Percentiles rank a stretch among this genome's conserved stretches.
Evolutionary conservation across 495 filamentous ascomycete species (phyloP).

Genomic region (Penicillium canariense): DNA sequence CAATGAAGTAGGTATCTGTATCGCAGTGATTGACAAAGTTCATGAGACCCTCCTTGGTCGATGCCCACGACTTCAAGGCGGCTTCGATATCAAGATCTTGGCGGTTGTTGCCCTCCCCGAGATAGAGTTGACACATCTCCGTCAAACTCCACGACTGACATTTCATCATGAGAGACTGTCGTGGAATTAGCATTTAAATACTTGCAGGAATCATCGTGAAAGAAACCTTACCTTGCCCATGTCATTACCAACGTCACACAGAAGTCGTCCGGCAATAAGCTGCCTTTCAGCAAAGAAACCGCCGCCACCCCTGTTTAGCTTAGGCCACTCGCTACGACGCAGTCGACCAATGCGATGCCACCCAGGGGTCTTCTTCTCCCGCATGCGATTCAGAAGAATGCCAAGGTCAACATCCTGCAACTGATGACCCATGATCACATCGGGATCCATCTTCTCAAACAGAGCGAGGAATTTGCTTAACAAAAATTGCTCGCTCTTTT

Average conservation of each 20-base stretch:
- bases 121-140: conserved; percentile 92
- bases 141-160: conserved; percentile 97
- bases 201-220: not conserved
- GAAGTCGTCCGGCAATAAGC: conserved; percentile 80
- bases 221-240: conserved; percentile 70
- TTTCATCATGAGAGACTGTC: conserved; percentile 84
- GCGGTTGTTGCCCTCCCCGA: conserved; percentile 64
- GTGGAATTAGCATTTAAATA: conserved; percentile 29
- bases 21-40: conserved; percentile 92
- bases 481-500: conserved; percentile 78
- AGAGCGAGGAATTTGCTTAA: conserved; percentile 86
- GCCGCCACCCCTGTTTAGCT: conserved; percentile 78
- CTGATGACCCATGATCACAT: conserved; percentile 93
- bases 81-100: conserved; percentile 83
- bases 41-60: conserved; percentile 79
- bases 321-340: conserved; percentile 81
- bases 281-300: conserved; percentile 92
- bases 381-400: conserved; percentile 79
- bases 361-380: conserved; percentile 83
- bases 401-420: conserved; percentile 96
- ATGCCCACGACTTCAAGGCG: conserved; percentile 85
- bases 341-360: conserved; percentile 92
- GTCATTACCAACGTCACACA: conserved; percentile 95
- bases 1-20: conserved; percentile 92
- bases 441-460: conserved; percentile 82